Evolutionary conservation across 2,329 filamentous ascomycete species (phyloP).

Genomic region (Cryphonectria naterciae): DNA sequence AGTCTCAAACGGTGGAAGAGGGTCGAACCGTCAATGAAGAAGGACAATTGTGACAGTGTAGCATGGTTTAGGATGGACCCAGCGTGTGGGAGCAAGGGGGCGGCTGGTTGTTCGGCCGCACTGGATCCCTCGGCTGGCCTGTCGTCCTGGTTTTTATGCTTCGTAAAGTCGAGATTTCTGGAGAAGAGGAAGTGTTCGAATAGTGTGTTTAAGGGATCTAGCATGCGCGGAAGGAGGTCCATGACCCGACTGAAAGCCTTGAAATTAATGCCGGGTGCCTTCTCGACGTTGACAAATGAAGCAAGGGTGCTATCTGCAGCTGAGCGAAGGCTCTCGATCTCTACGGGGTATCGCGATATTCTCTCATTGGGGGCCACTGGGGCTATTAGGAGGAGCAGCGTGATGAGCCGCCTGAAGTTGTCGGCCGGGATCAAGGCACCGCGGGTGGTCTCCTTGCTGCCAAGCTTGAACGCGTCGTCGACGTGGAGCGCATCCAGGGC

Average conservation of each 20-base stretch:
- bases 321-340: conserved; percentile 61
- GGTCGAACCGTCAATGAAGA: conserved; percentile 68
- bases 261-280: conserved; percentile 65
- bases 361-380: conserved; percentile 68
- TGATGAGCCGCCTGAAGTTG: conserved; percentile 71
- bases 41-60: conserved; percentile 70
- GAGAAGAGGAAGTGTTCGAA: conserved; percentile 80
- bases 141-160: conserved; percentile 50
- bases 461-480: conserved; percentile 61
- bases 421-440: conserved; percentile 74
- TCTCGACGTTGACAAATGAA: conserved; percentile 68
- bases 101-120: conserved; percentile 27
- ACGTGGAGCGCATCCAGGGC: conserved; percentile 71
- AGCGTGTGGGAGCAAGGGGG: conserved; percentile 52
- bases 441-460: conserved; percentile 54
- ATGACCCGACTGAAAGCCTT: conserved; percentile 64
- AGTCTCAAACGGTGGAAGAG: conserved; percentile 69
- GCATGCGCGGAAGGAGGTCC: conserved; percentile 66
- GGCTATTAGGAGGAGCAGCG: conserved; percentile 70
- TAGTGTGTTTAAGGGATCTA: conserved; percentile 67
- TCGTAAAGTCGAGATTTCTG: conserved; percentile 69
- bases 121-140: conserved; percentile 17
- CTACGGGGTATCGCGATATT: conserved; percentile 62
- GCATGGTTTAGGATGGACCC: conserved; percentile 69
- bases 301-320: conserved; percentile 69